phyloP scores from a whole-genome alignment of 2,329 filamentous ascomycete species.

The Cladosporium sp. region DNA sequence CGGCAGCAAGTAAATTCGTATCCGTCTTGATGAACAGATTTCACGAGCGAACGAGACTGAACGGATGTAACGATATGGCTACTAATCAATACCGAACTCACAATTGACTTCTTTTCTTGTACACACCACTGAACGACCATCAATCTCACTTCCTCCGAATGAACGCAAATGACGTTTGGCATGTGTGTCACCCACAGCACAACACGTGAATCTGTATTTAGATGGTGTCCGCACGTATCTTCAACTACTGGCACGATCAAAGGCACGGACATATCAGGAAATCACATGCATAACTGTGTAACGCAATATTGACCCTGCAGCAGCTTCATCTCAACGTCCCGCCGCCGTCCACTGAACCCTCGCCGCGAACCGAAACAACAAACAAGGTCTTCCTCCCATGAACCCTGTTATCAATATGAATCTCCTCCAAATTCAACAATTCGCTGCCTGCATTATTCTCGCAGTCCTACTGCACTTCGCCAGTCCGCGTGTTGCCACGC shows the following conservation, averaged over 20 bases:
- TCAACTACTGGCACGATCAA: background rate
- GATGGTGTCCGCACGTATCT: background rate
- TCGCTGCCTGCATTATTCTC: no score
- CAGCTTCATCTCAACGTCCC: no score
- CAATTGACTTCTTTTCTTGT: background rate
- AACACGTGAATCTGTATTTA: background rate
- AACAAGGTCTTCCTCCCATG: no score
- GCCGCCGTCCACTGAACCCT: no score
- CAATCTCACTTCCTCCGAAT: background rate
- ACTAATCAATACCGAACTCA: conserved; percentile 1
- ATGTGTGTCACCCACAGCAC: background rate
- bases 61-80: conserved; percentile 8
- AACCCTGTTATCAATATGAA: no score
- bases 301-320: no score
- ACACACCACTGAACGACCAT: no score
- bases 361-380: no score
- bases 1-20: background rate
- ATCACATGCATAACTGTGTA: no score
- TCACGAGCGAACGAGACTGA: background rate
- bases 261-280: background rate
- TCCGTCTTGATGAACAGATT: background rate
- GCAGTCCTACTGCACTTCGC: no score
- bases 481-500: no score
- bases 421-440: no score
- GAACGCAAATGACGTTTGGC: background rate